Conservation (phyloP, 306 rosid genomes). For the Medicago ruthenica region DNA sequence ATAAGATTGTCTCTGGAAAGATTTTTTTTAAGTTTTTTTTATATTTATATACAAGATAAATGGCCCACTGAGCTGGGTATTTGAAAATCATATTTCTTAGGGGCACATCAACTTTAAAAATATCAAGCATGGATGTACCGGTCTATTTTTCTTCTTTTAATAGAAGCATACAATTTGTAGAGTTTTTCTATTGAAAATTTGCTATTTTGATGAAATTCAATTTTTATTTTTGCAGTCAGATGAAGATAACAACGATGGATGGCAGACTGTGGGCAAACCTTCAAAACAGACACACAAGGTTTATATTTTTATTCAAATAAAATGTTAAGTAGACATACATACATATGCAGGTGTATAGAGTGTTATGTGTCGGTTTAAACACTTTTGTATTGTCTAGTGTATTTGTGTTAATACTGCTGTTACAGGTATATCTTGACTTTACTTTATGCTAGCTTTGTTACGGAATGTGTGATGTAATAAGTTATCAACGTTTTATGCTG, state of each 20-base stretch:
- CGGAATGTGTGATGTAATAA: constrained; percentile 11
- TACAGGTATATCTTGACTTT: not conserved
- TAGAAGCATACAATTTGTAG: not conserved
- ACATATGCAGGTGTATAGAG: constrained; percentile 27
- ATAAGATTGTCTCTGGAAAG: constrained; percentile 23
- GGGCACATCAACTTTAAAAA: constrained; percentile 40
- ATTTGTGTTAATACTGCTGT: no score
- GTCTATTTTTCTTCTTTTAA: constrained; percentile 40
- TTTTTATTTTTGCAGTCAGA: constrained; percentile 51
- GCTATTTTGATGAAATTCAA: constrained; percentile 15
- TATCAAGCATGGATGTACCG: constrained; percentile 34
- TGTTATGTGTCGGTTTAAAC: constrained; percentile 30
- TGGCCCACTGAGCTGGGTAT: constrained; percentile 3
- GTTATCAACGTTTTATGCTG: constrained; percentile 29
- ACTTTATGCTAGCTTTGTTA: constrained; percentile 4
- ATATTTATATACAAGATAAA: not conserved
- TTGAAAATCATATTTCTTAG: constrained; percentile 22
- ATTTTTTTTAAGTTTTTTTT: not conserved
- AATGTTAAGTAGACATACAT: constrained; percentile 22
- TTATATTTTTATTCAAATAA: constrained; percentile 37
- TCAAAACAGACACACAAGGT: constrained; percentile 76
- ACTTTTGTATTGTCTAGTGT: no score
- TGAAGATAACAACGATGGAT: constrained; percentile 62
- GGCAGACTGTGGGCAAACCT: constrained; percentile 83
- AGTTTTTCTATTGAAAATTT: not conserved